phyloP scores from a whole-genome alignment of 2,329 filamentous ascomycete species.

The Trichoderma guizhouense region DNA sequence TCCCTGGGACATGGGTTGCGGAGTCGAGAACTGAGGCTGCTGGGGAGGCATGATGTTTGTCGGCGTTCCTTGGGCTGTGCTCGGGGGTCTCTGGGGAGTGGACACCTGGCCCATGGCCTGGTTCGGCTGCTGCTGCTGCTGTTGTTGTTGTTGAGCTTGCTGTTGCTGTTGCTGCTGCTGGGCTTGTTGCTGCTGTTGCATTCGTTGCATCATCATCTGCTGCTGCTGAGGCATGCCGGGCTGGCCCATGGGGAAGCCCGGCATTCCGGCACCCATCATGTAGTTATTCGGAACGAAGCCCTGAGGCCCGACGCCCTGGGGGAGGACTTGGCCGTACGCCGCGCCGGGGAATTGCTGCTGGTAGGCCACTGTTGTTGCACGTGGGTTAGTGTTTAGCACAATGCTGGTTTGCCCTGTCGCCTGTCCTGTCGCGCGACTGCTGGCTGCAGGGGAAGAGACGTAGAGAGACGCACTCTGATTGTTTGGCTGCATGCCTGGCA shows the following conservation, averaged over 20 bases:
- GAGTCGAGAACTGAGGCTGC: constrained; percentile 34
- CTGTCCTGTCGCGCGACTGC: not conserved
- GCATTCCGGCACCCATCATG: constrained; percentile 54
- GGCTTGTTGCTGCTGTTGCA: constrained; percentile 32
- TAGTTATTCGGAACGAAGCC: constrained; percentile 46
- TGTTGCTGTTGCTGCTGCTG: constrained; percentile 31
- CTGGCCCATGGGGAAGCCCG: constrained; percentile 55
- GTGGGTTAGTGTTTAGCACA: constrained; percentile 20
- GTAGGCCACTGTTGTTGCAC: constrained; percentile 55
- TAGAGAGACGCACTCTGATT: constrained; percentile 53
- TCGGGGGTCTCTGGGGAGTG: constrained; percentile 26
- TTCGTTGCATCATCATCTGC: constrained; percentile 44
- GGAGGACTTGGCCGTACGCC: constrained; percentile 53
- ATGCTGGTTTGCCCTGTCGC: not conserved
- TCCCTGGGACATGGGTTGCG: constrained; percentile 36
- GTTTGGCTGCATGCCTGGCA: constrained; percentile 58
- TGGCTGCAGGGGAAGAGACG: not conserved
- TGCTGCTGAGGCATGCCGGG: constrained; percentile 48
- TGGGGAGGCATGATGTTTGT: constrained; percentile 29
- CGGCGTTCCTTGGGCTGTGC: constrained; percentile 27
- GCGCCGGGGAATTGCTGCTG: constrained; percentile 56
- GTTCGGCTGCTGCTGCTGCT: constrained; percentile 28
- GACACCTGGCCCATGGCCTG: constrained; percentile 22
- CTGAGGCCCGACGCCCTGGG: constrained; percentile 48
- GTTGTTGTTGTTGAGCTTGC: constrained; percentile 29